Conservation (phyloP, 768 basidiomycete genomes). For the Pleurotus giganteus region DNA sequence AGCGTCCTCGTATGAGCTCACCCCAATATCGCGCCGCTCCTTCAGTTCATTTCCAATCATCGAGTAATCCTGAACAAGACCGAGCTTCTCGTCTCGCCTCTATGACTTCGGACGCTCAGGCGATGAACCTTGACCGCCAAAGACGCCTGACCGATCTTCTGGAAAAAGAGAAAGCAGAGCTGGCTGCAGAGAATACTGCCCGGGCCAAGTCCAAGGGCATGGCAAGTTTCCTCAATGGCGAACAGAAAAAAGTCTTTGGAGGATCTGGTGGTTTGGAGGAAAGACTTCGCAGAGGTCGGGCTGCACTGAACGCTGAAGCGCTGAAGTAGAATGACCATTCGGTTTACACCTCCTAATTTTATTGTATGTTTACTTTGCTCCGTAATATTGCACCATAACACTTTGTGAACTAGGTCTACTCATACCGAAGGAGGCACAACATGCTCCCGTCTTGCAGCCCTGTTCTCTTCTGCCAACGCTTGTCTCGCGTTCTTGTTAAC, state of each 20-base stretch:
- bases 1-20: slow-evolving; percentile 50
- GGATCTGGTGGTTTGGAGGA: slow-evolving; percentile 78
- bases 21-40: slow-evolving; percentile 31
- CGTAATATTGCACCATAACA: too few relatives aligned
- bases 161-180: slow-evolving; percentile 75
- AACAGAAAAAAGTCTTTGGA: slow-evolving; percentile 84
- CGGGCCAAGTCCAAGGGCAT: slow-evolving; percentile 73
- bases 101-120: slow-evolving; percentile 77
- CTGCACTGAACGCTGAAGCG: slow-evolving; percentile 65
- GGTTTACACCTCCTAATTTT: neutral
- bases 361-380: too few relatives aligned
- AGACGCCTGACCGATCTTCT: slow-evolving; percentile 66
- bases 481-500: too few relatives aligned
- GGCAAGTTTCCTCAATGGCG: slow-evolving; percentile 77
- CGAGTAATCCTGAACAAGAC: slow-evolving; percentile 37
- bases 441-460: too few relatives aligned
- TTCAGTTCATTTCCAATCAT: too few relatives aligned
- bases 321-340: slow-evolving; percentile 21
- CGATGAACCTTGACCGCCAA: slow-evolving; percentile 66
- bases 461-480: too few relatives aligned
- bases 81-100: slow-evolving; percentile 87
- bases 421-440: too few relatives aligned
- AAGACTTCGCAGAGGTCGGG: slow-evolving; percentile 68
- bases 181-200: slow-evolving; percentile 67
- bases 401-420: too few relatives aligned